Percentiles rank a stretch among this genome's conserved stretches.
Conservation (phyloP, 2,329 filamentous ascomycete genomes). For the Xylaria multiplex region DNA sequence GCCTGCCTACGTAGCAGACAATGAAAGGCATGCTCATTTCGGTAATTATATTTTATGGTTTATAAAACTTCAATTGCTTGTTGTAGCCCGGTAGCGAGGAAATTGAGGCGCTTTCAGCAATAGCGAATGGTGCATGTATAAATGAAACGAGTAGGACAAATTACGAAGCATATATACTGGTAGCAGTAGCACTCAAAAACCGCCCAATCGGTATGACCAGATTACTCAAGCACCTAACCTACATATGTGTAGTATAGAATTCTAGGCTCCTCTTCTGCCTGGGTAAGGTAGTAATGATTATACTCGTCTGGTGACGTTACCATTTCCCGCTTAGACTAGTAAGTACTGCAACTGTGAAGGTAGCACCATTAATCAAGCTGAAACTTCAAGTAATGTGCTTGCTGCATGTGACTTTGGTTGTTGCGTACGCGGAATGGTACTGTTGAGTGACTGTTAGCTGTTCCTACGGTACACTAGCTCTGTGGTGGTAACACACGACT, state of each 20-base stretch:
- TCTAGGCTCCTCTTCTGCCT: too few relatives aligned
- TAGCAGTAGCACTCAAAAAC: too few relatives aligned
- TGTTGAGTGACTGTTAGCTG: not conserved
- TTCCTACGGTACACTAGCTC: not conserved
- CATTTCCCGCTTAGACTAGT: not conserved
- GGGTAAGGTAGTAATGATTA: too few relatives aligned
- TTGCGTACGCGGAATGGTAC: not conserved
- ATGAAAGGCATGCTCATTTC: constrained; percentile 5
- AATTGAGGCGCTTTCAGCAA: not conserved
- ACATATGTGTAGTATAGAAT: too few relatives aligned
- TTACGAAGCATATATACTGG: too few relatives aligned
- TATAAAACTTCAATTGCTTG: too few relatives aligned
- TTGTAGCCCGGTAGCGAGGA: not conserved
- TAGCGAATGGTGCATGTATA: too few relatives aligned
- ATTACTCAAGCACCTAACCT: too few relatives aligned
- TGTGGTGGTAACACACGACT: too few relatives aligned
- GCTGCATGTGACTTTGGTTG: not conserved
- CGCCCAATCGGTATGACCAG: too few relatives aligned
- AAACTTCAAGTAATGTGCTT: constrained; percentile 1
- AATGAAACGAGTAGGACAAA: too few relatives aligned
- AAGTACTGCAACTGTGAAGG: not conserved
- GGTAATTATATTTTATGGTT: not conserved
- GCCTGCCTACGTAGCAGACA: not conserved
- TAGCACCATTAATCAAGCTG: constrained; percentile 12
- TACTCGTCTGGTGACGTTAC: too few relatives aligned